Base-by-base conservation (phyloP, 2,329 filamentous ascomycete genomes). In the Zymoseptoria ardabiliae region DNA sequence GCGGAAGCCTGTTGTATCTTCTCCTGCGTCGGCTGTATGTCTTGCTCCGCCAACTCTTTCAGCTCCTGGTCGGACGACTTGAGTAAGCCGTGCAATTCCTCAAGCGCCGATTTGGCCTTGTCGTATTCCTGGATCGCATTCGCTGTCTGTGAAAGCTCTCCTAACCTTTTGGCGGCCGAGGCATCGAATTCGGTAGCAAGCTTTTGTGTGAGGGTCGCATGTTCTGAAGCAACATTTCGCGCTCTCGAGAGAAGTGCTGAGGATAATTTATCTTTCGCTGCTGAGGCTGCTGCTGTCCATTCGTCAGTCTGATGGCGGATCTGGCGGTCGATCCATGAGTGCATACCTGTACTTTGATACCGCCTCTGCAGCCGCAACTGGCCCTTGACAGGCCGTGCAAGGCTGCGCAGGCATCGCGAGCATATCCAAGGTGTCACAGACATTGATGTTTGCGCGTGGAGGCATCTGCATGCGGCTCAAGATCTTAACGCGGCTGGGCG, bases 81-180 rank as follows among this genome's bases (percentile, higher is more conserved):
- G 10, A 95, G 86, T 56, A 99, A 81, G 8, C 86, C 80, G 10
- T 86, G 84, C 56, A 99, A 82, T 74, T 97, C 94, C 54, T 72
- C 61, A 57, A 85, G 76, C 54, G 82, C 79, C 77, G 84, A 79
- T 56, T 80, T 80, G 53, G 83, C 81, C 61, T 79, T 77, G 54
- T 85, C 81, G 78, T 82, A 86, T 66, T 81, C 77, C 63, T 78
- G 76, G 61, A 86, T 68, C 3, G 82, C 81, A 48, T 76, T 73
- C 41, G 79, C 77, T 4, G 84, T 77, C 20, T 76, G 71, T 17
- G 78, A 75, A 55, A 85, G 74, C 65, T 85, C 81, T 49, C 82
- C 84, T 28, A 81, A 69, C 63, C 80, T 79, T 73, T 84, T 86
- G 50, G 85, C 84, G 6, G 78, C 73, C 54, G 75, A 75, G 9